Percentiles rank a stretch among this genome's conserved stretches.
Conservation (phyloP, 371 early-diverging fungal species). For the Lichtheimia hyalospora region DNA sequence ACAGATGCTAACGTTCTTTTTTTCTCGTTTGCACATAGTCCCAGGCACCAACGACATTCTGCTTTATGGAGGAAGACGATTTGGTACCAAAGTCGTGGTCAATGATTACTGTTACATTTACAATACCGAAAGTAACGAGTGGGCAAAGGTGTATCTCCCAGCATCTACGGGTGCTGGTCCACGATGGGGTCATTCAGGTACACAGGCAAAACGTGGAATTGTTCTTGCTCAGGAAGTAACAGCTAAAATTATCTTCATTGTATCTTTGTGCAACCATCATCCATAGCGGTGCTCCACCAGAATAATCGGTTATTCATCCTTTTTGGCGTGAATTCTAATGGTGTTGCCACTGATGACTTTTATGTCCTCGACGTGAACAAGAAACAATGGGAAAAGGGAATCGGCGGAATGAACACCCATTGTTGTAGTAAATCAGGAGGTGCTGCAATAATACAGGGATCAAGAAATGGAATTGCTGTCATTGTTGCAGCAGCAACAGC, state of each 20-base stretch:
- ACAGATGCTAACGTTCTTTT: neutral
- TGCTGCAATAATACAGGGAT: no score
- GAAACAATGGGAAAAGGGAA: conserved; percentile 23
- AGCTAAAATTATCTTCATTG: no score
- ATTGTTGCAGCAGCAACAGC: no score
- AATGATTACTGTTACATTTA: conserved; percentile 16
- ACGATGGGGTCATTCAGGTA: conserved; percentile 25
- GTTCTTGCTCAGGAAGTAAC: neutral
- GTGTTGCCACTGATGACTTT: conserved; percentile 14
- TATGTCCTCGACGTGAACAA: conserved; percentile 8
- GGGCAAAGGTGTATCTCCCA: conserved; percentile 11
- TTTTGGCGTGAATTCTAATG: conserved; percentile 16
- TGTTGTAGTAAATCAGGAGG: no score
- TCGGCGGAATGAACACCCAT: no score
- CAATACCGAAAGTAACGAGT: conserved; percentile 4
- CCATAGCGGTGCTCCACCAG: conserved; percentile 10
- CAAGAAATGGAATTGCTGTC: no score
- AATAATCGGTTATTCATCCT: conserved; percentile 17
- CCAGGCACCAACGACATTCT: conserved; percentile 8
- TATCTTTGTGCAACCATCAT: no score
- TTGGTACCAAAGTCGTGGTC: conserved; percentile 8
- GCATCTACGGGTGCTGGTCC: conserved; percentile 15
- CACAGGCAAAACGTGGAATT: no score
- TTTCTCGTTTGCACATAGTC: no score
- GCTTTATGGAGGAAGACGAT: conserved; percentile 9